Conservation (phyloP, 1,139 yeast species). For the Suhomyces anneliseae region DNA sequence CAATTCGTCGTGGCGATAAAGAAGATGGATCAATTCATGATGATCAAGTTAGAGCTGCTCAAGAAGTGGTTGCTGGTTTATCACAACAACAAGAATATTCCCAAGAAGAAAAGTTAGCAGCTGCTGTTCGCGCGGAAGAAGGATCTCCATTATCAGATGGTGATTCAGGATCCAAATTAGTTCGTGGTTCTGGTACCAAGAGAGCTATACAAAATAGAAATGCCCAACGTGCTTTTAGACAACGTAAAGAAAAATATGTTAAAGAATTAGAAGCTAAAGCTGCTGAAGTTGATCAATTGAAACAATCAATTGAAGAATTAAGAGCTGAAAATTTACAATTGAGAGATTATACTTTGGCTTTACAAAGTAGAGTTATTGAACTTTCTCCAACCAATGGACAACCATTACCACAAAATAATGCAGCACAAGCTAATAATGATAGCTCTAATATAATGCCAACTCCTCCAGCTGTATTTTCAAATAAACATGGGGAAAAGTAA, state of each 20-base stretch:
- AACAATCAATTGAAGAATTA: slow-evolving; percentile 62
- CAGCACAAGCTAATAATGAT: slow-evolving; percentile 4
- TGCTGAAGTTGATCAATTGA: slow-evolving; percentile 56
- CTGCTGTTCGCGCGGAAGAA: slow-evolving; percentile 4
- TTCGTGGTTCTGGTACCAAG: slow-evolving; percentile 43
- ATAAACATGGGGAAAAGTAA: slow-evolving; percentile 6
- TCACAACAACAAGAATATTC: slow-evolving; percentile 9
- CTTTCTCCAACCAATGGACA: slow-evolving; percentile 12
- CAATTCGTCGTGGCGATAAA: slow-evolving; percentile 6
- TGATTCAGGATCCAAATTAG: slow-evolving; percentile 9
- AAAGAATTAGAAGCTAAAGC: slow-evolving; percentile 75
- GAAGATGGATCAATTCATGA: slow-evolving; percentile 9
- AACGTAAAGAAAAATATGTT: slow-evolving; percentile 73
- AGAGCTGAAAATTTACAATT: slow-evolving; percentile 69
- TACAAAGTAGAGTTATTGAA: slow-evolving; percentile 67
- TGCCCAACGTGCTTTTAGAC: slow-evolving; percentile 87
- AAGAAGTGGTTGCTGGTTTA: slow-evolving; percentile 14
- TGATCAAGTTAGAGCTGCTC: slow-evolving; percentile 14
- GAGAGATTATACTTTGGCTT: slow-evolving; percentile 68
- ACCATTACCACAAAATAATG: slow-evolving; percentile 4
- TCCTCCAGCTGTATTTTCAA: slow-evolving; percentile 31
- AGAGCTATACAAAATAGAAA: slow-evolving; percentile 87
- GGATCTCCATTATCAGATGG: slow-evolving; percentile 1
- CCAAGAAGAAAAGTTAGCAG: slow-evolving; percentile 10
- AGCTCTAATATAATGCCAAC: slow-evolving; percentile 31